Percentiles rank a stretch among this genome's conserved stretches.
Evolutionary conservation across 345 rosid genomes (phyloP).

Genomic region (Eucalyptus microcorys): DNA sequence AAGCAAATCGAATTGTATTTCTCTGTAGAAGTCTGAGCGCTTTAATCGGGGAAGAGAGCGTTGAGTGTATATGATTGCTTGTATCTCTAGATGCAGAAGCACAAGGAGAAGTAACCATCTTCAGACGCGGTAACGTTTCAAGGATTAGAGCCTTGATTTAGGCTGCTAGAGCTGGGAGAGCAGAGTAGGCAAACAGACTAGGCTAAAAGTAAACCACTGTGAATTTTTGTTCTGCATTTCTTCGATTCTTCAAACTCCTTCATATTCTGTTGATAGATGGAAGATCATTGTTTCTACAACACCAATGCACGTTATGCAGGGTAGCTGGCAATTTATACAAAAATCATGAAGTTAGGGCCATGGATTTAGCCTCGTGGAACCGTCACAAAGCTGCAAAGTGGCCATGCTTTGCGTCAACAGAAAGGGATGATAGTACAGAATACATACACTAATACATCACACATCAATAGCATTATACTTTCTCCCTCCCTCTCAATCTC

Average conservation of each 20-base stretch:
- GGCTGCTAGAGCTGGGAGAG: neutral
- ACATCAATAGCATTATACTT: neutral
- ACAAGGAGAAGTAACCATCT: neutral
- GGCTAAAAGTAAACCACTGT: neutral
- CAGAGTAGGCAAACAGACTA: neutral
- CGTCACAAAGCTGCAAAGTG: neutral
- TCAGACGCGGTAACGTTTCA: neutral
- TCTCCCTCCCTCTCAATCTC: neutral
- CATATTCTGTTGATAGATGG: neutral
- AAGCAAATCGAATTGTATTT: neutral
- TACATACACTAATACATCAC: neutral
- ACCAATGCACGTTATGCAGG: neutral
- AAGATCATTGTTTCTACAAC: no score
- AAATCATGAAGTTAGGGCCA: neutral
- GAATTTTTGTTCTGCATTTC: neutral
- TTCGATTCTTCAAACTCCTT: neutral
- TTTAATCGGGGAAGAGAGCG: accelerated
- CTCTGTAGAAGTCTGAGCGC: neutral
- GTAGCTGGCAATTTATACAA: neutral
- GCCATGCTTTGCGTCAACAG: neutral
- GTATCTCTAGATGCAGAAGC: neutral
- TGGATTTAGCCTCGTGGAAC: neutral
- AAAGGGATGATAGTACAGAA: neutral
- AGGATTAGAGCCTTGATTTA: neutral
- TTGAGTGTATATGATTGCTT: neutral